Conservation (phyloP, 768 basidiomycete genomes). For the Termitomyces eurrhizus region DNA sequence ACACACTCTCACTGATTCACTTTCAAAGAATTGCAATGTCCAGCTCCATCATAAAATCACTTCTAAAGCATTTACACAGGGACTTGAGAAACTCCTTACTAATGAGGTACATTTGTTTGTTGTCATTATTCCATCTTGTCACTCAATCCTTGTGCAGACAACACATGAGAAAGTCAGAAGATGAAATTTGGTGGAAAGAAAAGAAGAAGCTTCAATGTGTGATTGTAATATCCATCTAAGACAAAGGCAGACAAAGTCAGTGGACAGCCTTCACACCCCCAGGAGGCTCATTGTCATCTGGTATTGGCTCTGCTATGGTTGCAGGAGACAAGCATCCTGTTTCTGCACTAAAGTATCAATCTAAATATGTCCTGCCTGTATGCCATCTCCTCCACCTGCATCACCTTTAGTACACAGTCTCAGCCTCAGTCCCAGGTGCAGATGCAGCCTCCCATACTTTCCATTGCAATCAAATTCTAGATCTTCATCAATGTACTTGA, state of each 20-base stretch:
- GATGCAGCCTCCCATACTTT: conserved; percentile 8
- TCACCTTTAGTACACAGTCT: conserved; percentile 10
- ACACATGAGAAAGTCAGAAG: conserved; percentile 91
- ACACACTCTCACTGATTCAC: conserved; percentile 79
- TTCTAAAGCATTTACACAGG: conserved; percentile 86
- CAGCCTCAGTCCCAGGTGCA: conserved; percentile 19
- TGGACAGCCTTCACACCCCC: conserved; percentile 43
- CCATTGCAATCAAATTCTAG: conserved; percentile 12
- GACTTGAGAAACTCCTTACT: conserved; percentile 79
- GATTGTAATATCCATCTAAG: conserved; percentile 88
- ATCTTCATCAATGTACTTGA: too few species aligned
- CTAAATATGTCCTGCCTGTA: conserved; percentile 59
- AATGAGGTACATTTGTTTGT: conserved; percentile 65
- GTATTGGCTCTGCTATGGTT: conserved; percentile 15
- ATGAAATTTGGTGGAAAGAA: conserved; percentile 77
- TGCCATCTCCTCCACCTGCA: conserved; percentile 33
- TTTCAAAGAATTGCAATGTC: conserved; percentile 88
- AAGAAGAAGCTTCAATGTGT: conserved; percentile 94
- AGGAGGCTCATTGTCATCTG: conserved; percentile 22
- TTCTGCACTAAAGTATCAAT: conserved; percentile 36
- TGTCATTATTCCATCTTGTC: neutral
- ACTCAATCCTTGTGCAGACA: conserved; percentile 43
- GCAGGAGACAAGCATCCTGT: conserved; percentile 19
- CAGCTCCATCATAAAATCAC: conserved; percentile 83
- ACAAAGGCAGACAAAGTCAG: conserved; percentile 73